A percentile compares a stretch with the other conserved stretches of the same genome.
Conservation (phyloP, 2,329 filamentous ascomycete genomes). For the Cercospora canescens region DNA sequence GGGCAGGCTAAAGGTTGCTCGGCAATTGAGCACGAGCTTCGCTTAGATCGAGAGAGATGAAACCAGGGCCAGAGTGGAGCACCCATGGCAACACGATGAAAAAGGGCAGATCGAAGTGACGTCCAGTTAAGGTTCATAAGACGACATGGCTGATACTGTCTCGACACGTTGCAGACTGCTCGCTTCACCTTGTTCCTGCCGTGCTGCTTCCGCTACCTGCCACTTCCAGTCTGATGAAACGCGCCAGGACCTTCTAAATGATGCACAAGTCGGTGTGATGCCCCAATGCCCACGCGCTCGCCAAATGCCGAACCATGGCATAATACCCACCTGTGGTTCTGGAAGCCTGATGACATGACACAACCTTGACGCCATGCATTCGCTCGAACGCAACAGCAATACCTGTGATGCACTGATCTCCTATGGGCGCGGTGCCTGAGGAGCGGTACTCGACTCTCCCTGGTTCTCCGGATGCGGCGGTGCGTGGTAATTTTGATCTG, state of each 20-base stretch:
- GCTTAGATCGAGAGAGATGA: slow-evolving; percentile 13
- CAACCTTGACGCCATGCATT: slow-evolving; percentile 12
- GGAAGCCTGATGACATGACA: slow-evolving; percentile 11
- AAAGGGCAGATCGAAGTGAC: slow-evolving; percentile 11
- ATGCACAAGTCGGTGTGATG: background rate
- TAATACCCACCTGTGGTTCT: background rate
- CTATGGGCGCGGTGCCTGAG: slow-evolving; percentile 10
- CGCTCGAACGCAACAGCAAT: slow-evolving; percentile 5
- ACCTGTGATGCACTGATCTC: slow-evolving; percentile 1
- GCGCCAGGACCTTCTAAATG: background rate
- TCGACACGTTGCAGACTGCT: background rate
- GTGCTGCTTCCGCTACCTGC: background rate
- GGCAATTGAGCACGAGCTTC: slow-evolving; percentile 14
- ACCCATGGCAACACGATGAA: background rate
- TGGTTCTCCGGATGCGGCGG: slow-evolving; percentile 16
- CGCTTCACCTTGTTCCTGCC: background rate
- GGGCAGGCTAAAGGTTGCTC: slow-evolving; percentile 11
- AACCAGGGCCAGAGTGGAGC: background rate
- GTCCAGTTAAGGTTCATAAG: slow-evolving; percentile 17
- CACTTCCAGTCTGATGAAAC: background rate
- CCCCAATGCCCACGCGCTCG: background rate
- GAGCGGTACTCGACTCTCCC: slow-evolving; percentile 21
- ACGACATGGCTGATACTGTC: background rate
- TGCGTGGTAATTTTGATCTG: slow-evolving; percentile 33
- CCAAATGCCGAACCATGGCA: background rate